Evolutionary conservation across 305 asterid species (phyloP).

Genomic region (Solanum hybrid): DNA sequence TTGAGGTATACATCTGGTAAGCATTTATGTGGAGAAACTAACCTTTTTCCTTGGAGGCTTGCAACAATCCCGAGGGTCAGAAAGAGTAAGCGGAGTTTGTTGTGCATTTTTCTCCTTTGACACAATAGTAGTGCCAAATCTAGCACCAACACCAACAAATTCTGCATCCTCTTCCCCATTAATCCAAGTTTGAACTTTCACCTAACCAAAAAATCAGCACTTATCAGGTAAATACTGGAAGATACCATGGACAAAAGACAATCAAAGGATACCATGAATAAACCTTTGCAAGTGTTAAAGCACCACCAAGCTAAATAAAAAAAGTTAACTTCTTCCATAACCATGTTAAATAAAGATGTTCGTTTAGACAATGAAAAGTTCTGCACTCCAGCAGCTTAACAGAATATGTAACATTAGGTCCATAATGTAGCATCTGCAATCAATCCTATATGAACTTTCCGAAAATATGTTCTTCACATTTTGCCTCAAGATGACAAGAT

Average conservation of each 20-base stretch:
- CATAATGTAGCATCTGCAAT: background rate
- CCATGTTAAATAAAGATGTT: background rate
- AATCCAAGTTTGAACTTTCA: conserved; percentile 90
- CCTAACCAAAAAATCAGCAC: conserved; percentile 19
- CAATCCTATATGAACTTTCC: background rate
- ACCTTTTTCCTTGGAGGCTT: conserved; percentile 65
- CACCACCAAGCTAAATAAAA: background rate
- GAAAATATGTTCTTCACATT: background rate
- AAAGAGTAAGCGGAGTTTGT: conserved; percentile 46
- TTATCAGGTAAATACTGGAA: background rate
- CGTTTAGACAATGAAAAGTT: background rate
- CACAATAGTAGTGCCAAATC: conserved; percentile 79
- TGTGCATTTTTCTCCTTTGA: conserved; percentile 92
- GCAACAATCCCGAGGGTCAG: conserved; percentile 84
- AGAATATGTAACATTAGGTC: background rate
- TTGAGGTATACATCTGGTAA: background rate
- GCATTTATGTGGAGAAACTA: background rate
- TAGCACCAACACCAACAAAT: conserved; percentile 95
- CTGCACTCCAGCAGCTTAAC: background rate
- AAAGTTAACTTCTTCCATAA: background rate
- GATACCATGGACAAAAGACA: background rate
- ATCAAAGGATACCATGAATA: background rate
- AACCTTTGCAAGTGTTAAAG: background rate
- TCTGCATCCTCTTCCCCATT: conserved; percentile 68
- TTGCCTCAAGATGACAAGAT: background rate